Conservation (phyloP, 2,329 filamentous ascomycete genomes). For the Diplodia seriata region DNA sequence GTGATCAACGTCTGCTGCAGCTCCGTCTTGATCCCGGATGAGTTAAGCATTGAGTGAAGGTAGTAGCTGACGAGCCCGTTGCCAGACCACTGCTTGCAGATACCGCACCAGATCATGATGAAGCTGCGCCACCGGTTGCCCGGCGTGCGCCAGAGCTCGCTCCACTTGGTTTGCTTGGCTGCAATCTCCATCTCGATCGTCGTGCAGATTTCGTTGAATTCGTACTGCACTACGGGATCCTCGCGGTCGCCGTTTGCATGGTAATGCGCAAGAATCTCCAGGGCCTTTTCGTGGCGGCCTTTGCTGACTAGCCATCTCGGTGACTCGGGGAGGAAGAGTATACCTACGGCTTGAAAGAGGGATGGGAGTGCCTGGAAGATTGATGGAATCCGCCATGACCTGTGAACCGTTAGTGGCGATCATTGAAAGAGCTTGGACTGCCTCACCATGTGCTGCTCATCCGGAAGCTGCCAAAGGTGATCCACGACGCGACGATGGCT, state of each 20-base stretch:
- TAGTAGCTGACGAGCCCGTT: conserved; percentile 59
- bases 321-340: conserved; percentile 64
- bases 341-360: conserved; percentile 36
- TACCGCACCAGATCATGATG: conserved; percentile 60
- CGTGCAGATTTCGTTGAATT: conserved; percentile 70
- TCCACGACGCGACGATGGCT: conserved; percentile 55
- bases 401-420: not conserved
- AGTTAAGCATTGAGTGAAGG: conserved; percentile 43
- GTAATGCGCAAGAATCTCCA: conserved; percentile 66
- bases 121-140: conserved; percentile 63
- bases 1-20: conserved; percentile 52
- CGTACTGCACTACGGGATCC: conserved; percentile 69
- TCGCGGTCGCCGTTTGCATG: conserved; percentile 68
- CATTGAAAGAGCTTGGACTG: not conserved
- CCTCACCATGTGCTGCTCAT: conserved; percentile 48
- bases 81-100: conserved; percentile 66
- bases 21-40: conserved; percentile 45
- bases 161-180: conserved; percentile 27
- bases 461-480: conserved; percentile 54
- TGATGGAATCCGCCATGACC: conserved; percentile 43
- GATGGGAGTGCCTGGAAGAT: conserved; percentile 53
- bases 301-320: conserved; percentile 70
- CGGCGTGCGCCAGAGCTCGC: conserved; percentile 24
- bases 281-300: conserved; percentile 68
- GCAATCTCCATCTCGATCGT: conserved; percentile 65